Conservation (phyloP, 208 protist species). For the Phytomonas sp. region DNA sequence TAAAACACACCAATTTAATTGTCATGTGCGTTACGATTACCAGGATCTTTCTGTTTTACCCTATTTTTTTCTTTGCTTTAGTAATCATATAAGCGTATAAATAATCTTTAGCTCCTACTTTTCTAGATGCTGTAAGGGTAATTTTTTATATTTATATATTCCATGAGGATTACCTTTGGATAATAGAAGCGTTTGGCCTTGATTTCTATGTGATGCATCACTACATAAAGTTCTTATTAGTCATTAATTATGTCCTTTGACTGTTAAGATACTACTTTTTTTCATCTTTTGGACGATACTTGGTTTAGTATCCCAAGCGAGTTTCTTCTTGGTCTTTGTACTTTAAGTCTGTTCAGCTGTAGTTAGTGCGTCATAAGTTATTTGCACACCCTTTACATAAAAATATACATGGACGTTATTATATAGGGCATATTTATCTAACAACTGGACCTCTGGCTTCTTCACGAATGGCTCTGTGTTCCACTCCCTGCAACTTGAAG, state of each 20-base stretch:
- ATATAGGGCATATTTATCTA: neutral
- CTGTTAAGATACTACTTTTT: neutral
- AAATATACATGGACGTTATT: neutral
- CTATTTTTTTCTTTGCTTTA: neutral
- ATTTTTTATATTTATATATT: neutral
- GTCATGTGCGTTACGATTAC: neutral
- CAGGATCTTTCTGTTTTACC: neutral
- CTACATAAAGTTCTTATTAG: conserved; percentile 4
- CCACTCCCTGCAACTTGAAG: neutral
- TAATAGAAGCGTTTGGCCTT: conserved; percentile 1
- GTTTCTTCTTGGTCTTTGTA: neutral
- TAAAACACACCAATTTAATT: neutral
- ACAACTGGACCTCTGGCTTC: neutral
- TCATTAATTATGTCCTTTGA: conserved; percentile 1
- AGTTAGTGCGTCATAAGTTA: neutral
- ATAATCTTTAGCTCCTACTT: neutral
- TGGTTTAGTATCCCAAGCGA: neutral
- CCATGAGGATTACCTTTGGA: neutral
- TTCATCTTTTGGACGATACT: neutral
- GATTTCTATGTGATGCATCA: conserved; percentile 1
- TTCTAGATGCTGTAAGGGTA: neutral
- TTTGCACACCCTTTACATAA: neutral
- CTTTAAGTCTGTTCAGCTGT: neutral
- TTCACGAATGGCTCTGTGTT: neutral
- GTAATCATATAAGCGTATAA: neutral